These are phyloP conservation scores for Pyrenochaeta sp. DNA, from an alignment of 2,329 filamentous ascomycete genomes.

Conservation along the genomic window DNA sequence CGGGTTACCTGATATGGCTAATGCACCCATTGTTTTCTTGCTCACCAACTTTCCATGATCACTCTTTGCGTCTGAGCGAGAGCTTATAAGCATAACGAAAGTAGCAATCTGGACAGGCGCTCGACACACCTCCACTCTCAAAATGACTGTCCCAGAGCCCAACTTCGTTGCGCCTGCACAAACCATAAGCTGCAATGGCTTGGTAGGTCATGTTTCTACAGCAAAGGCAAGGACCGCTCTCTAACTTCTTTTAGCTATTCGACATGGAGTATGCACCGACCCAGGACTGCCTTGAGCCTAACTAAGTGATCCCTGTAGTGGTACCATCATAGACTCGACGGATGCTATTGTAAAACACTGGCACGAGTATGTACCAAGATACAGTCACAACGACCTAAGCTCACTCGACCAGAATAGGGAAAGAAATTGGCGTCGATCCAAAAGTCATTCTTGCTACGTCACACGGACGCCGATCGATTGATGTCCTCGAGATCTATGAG, in stretches of 20 bases:
- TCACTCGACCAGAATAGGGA: constrained; percentile 67
- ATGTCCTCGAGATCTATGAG: constrained; percentile 79
- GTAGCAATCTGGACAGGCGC: too few species aligned
- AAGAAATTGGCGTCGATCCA: constrained; percentile 85
- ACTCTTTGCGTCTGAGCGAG: too few species aligned
- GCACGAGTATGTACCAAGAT: constrained; percentile 63
- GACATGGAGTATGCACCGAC: constrained; percentile 42
- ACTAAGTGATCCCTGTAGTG: constrained; percentile 53
- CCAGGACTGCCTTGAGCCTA: neutral
- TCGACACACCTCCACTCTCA: constrained; percentile 1
- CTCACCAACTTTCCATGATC: too few species aligned
- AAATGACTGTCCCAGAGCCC: constrained; percentile 42
- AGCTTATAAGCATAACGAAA: too few species aligned
- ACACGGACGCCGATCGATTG: constrained; percentile 89
- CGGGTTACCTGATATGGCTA: constrained; percentile 24
- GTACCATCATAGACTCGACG: constrained; percentile 84
- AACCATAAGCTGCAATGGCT: constrained; percentile 51
- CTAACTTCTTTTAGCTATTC: constrained; percentile 36
- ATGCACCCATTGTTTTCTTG: constrained; percentile 4
- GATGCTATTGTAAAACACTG: constrained; percentile 80
- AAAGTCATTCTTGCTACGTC: constrained; percentile 86
- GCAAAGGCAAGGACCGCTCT: constrained; percentile 1
- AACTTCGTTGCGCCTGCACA: constrained; percentile 53
- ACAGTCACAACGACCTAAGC: neutral
- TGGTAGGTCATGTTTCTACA: constrained; percentile 40